These are phyloP conservation scores for Parafenestella ontariensis DNA, from an alignment of 2,329 filamentous ascomycete species.

Conservation along the genomic window DNA sequence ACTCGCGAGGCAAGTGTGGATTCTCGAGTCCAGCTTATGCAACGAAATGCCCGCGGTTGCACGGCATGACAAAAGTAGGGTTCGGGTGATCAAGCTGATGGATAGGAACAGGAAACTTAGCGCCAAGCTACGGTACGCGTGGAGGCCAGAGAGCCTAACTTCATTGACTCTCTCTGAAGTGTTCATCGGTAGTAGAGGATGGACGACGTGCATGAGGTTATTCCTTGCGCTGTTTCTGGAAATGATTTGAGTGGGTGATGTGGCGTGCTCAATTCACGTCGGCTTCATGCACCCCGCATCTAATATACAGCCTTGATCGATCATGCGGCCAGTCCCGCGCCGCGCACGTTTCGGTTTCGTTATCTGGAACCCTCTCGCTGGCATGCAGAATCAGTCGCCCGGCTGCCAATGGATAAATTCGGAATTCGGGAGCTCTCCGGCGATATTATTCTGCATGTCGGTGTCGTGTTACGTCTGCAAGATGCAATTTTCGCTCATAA, in stretches of 20 bases:
- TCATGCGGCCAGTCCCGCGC: constrained; percentile 31
- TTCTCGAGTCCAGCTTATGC: neutral
- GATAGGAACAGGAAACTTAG: neutral
- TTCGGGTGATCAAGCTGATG: neutral
- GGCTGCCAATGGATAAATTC: constrained; percentile 14
- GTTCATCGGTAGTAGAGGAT: neutral
- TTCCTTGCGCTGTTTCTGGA: neutral
- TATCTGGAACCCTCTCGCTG: constrained; percentile 16
- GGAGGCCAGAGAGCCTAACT: neutral
- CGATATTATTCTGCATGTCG: constrained; percentile 21
- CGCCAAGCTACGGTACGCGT: neutral
- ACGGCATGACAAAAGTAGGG: neutral
- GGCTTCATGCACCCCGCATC: constrained; percentile 33
- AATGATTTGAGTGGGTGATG: constrained; percentile 1
- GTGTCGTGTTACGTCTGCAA: constrained; percentile 9
- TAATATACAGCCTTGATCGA: constrained; percentile 22
- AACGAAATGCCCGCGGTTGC: neutral
- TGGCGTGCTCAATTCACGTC: neutral
- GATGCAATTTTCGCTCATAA: constrained; percentile 1
- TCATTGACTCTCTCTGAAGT: neutral
- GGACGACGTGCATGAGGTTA: no score
- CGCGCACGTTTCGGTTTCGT: constrained; percentile 14
- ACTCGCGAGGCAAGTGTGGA: neutral
- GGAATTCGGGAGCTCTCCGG: constrained; percentile 21
- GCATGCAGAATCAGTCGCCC: constrained; percentile 2